Conservation (phyloP, 768 basidiomycete species). For the Leccinum sublutescens region DNA sequence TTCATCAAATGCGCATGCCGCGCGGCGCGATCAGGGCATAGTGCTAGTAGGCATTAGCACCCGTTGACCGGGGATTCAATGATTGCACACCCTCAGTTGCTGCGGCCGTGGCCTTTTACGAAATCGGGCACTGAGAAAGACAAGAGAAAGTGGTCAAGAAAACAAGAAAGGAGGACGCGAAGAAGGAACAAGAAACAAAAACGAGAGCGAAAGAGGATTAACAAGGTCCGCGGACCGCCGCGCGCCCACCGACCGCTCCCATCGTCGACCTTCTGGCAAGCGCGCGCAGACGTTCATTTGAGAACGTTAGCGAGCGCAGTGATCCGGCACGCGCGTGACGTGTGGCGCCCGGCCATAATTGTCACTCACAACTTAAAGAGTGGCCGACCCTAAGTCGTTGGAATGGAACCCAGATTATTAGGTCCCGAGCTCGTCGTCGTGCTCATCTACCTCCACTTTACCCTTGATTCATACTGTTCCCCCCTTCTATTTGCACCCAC, state of each 20-base stretch:
- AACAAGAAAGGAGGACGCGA: neutral
- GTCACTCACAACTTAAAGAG: conserved; percentile 19
- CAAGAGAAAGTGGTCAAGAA: neutral
- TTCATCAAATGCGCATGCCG: conserved; percentile 3
- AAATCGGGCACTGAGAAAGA: neutral
- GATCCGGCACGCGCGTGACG: conserved; percentile 7
- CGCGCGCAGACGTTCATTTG: neutral
- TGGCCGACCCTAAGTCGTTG: conserved; percentile 1
- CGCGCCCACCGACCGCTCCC: neutral
- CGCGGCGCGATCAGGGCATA: conserved; percentile 1
- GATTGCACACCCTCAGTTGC: neutral
- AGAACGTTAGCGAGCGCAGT: conserved; percentile 14
- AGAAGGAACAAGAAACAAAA: neutral
- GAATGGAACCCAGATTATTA: conserved; percentile 7
- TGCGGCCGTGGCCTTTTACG: conserved; percentile 1
- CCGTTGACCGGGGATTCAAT: conserved; percentile 11
- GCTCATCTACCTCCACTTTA: neutral
- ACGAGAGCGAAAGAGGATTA: neutral
- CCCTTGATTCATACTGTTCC: neutral
- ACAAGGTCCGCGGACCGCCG: neutral
- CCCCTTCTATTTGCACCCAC: neutral
- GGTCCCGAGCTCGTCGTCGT: conserved; percentile 7
- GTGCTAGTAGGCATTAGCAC: neutral
- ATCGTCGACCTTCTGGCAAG: conserved; percentile 6
- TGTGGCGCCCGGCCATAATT: conserved; percentile 5